Base-by-base conservation (phyloP, 371 early-diverging fungal genomes). In the Zychaea mexicana region DNA sequence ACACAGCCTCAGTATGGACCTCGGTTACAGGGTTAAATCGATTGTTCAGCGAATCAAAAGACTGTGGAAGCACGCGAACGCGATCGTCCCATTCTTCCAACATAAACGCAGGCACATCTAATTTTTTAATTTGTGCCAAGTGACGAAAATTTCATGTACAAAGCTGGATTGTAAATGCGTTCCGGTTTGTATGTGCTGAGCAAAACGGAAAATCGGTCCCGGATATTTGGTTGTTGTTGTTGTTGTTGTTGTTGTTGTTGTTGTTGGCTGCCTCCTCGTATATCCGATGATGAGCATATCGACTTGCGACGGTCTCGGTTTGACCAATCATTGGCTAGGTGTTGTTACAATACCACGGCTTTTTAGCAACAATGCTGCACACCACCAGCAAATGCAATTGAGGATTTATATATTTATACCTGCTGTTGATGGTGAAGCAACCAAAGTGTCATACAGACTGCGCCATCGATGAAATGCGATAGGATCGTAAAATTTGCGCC, bases 91-190 rank as follows among this genome's bases (percentile, higher is more conserved):
- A 17, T 1, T 45, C n/a, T 9, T 66, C 47, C 47, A 57, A 57
- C 17, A 79, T 54, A 2, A 65, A 52, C 2, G 26, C 19, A 10
- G 78, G 80, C 1, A 74, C 67, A 17, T 69, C 47, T 33, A 74
- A 45, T 17, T 62, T 47, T 2, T n/a, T n/a, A 81, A 81, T 54
- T 83, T 81, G 53, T 83, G 83, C 83, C 83, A 83, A 19, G 83
- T 81, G 19, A 83, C 38, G 67, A 65, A 81, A n/a, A 83, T 62
- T 5, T 71, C 69, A 27, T 83, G 71, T 0, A 81, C 64, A 19
- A 59, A 54, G 0, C 26, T n/a, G 0, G 77, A 77, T 24, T 62
- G 56, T 9, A 73, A 32, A 81, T 77, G 9, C 83, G 76, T 52
- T 80, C 81, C 2, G 81, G 81, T 30, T 81, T 76, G 45, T 77